Evolutionary conservation across 768 basidiomycete species (phyloP).

Genomic region (Leucocoprinus sp.): DNA sequence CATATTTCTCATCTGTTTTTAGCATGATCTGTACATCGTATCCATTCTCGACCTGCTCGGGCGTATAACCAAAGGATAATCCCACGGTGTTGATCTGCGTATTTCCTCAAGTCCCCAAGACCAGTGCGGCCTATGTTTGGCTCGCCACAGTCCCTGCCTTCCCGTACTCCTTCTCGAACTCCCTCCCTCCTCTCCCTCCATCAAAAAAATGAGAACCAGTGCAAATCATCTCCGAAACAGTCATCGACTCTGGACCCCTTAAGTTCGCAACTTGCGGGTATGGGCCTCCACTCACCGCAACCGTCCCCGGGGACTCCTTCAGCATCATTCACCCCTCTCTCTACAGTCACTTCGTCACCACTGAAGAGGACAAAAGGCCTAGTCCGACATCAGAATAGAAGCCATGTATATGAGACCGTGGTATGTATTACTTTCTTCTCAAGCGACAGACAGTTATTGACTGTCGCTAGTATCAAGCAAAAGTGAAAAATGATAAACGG

Average conservation of each 20-base stretch:
- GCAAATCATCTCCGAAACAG: neutral
- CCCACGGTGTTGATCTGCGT: neutral
- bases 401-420: constrained; percentile 3
- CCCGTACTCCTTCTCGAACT: constrained; percentile 2
- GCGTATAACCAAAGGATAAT: neutral
- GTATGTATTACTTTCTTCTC: neutral
- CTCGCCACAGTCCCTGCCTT: neutral
- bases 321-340: neutral
- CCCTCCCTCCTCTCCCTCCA: constrained; percentile 5
- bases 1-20: too few species aligned
- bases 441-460: neutral
- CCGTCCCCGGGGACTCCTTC: constrained; percentile 1
- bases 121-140: neutral
- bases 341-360: neutral
- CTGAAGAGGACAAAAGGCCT: neutral
- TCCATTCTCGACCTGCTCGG: constrained; percentile 5
- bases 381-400: constrained; percentile 7
- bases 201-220: constrained; percentile 1
- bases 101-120: too few species aligned
- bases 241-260: constrained; percentile 2
- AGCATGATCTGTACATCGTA: too few species aligned
- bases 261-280: neutral
- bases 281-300: constrained; percentile 1
- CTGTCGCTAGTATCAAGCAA: neutral
- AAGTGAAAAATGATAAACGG: constrained; percentile 3